Evolutionary conservation across 1,284 basidiomycete genomes (phyloP).

Genomic region (Microbotryum saponariae): DNA sequence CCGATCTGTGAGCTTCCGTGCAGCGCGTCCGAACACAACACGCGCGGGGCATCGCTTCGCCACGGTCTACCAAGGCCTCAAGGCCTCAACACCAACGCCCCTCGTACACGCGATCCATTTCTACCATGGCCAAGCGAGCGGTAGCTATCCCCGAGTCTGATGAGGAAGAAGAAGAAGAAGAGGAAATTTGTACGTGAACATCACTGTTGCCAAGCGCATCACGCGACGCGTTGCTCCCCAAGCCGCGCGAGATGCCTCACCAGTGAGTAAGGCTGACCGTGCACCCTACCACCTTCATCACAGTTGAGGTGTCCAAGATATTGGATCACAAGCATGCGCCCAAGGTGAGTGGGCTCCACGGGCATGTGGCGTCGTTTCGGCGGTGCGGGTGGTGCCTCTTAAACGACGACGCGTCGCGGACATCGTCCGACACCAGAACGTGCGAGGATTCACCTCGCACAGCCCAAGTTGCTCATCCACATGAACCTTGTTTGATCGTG

Average conservation of each 20-base stretch:
- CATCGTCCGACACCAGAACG: neutral
- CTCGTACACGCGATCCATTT: neutral
- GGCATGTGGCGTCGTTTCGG: neutral
- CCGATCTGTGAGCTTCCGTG: too few relatives aligned
- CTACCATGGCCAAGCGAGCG: neutral
- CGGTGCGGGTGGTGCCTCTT: too few relatives aligned
- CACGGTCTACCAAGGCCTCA: neutral
- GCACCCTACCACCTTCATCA: neutral
- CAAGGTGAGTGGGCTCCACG: neutral
- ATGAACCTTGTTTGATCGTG: neutral
- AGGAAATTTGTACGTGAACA: constrained; percentile 6
- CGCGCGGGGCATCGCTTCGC: neutral
- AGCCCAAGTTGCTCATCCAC: neutral
- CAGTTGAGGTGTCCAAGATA: constrained; percentile 12
- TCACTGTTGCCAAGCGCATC: neutral
- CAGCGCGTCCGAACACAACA: neutral
- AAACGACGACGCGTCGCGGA: too few relatives aligned
- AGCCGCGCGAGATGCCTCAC: neutral
- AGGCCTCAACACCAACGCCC: neutral
- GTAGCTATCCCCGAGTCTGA: neutral
- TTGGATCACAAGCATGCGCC: constrained; percentile 6
- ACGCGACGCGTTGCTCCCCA: neutral
- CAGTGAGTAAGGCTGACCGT: neutral
- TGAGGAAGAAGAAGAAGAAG: neutral
- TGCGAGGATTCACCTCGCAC: neutral